phyloP scores from a whole-genome alignment of 768 basidiomycete genomes.

The Plicaturopsis crispa region DNA sequence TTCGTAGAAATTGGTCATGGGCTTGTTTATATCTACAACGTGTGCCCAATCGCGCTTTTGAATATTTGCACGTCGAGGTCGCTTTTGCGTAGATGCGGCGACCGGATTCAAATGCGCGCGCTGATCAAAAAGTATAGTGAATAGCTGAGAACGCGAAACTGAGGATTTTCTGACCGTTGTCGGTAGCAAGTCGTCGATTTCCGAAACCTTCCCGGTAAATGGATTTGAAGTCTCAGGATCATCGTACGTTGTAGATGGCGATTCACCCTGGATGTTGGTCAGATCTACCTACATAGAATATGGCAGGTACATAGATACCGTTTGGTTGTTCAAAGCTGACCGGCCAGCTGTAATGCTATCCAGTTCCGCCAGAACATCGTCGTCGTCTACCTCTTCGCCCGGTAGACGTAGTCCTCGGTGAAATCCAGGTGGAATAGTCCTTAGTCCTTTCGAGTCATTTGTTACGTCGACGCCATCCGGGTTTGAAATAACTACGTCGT shows the following conservation, averaged over 20 bases:
- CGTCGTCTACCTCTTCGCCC: constrained; percentile 43
- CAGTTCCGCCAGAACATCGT: constrained; percentile 26
- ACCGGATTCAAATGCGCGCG: constrained; percentile 52
- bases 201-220: constrained; percentile 24
- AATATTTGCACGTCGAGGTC: constrained; percentile 36
- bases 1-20: constrained; percentile 82
- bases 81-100: constrained; percentile 23
- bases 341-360: constrained; percentile 13
- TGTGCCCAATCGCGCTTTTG: constrained; percentile 97
- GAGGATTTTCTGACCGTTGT: constrained; percentile 29
- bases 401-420: constrained; percentile 69
- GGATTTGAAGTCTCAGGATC: constrained; percentile 14
- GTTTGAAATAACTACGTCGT: constrained; percentile 41
- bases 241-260: constrained; percentile 9
- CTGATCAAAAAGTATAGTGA: constrained; percentile 22
- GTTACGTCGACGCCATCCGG: constrained; percentile 24
- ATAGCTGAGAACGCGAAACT: constrained; percentile 1
- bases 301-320: constrained; percentile 5
- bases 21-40: constrained; percentile 88
- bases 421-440: constrained; percentile 78
- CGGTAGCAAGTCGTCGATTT: constrained; percentile 78
- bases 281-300: constrained; percentile 9
- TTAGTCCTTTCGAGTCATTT: constrained; percentile 35
- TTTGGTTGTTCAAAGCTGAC: constrained; percentile 1
- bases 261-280: not conserved